Percentiles rank a stretch among this genome's conserved stretches.
Conservation (phyloP, 1,284 basidiomycete genomes). For the Jaminaea rosea region DNA sequence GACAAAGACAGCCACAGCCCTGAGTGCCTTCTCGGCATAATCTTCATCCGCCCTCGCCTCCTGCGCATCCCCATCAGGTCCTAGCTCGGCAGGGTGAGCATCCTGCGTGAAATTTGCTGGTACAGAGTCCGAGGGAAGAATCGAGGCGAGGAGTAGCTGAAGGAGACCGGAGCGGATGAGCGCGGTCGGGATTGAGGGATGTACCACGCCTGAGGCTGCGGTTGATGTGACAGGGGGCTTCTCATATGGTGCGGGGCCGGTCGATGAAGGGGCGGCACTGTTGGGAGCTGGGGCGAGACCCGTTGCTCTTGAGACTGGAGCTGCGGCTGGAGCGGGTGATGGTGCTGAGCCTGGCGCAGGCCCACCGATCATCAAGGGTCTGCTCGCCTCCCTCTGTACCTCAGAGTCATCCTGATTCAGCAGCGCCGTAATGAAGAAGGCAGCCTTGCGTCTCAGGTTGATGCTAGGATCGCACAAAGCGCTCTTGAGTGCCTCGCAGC, state of each 20-base stretch:
- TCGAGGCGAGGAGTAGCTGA: slow-evolving; percentile 31
- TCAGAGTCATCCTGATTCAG: slow-evolving; percentile 55
- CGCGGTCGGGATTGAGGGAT: slow-evolving; percentile 40
- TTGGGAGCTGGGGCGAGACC: slow-evolving; percentile 45
- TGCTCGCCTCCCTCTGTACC: slow-evolving; percentile 48
- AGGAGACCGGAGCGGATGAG: slow-evolving; percentile 29
- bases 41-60: slow-evolving; percentile 60
- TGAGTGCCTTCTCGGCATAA: slow-evolving; percentile 69
- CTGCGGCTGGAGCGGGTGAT: slow-evolving; percentile 8
- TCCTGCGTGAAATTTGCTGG: slow-evolving; percentile 9
- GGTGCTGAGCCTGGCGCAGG: slow-evolving; percentile 8
- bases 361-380: slow-evolving; percentile 46
- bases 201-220: slow-evolving; percentile 8
- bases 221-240: slow-evolving; percentile 35
- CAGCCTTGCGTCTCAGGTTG: slow-evolving; percentile 68
- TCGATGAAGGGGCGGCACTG: slow-evolving; percentile 44
- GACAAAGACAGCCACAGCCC: slow-evolving; percentile 51
- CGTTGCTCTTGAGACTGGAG: slow-evolving; percentile 53
- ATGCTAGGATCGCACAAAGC: slow-evolving; percentile 69
- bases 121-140: slow-evolving; percentile 16
- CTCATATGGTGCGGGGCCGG: slow-evolving; percentile 48
- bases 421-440: slow-evolving; percentile 73
- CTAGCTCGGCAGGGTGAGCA: slow-evolving; percentile 50
- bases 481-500: slow-evolving; percentile 61
- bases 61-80: slow-evolving; percentile 58